Conservation (phyloP, 2,329 filamentous ascomycete genomes). For the Xylaria sp. region DNA sequence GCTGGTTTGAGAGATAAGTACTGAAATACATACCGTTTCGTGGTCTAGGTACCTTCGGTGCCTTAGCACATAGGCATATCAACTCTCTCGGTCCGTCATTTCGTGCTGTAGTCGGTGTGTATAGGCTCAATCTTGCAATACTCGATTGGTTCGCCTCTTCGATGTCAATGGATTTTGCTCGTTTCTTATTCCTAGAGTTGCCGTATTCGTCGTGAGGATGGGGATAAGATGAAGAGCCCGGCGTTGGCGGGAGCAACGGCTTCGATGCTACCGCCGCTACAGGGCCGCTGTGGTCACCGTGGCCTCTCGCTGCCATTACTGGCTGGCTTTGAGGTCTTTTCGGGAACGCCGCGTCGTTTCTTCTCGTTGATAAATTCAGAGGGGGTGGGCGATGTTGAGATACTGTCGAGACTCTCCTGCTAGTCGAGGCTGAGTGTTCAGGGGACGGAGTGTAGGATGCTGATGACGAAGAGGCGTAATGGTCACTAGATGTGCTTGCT, state of each 20-base stretch:
- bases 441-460: slow-evolving; percentile 37
- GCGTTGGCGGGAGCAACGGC: slow-evolving; percentile 32
- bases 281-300: slow-evolving; percentile 27
- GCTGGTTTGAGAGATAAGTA: slow-evolving; percentile 31
- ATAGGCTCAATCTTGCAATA: slow-evolving; percentile 51
- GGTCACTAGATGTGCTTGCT: slow-evolving; percentile 38
- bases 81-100: slow-evolving; percentile 52
- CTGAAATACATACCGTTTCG: slow-evolving; percentile 63
- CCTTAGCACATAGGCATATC: slow-evolving; percentile 67
- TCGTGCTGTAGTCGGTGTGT: slow-evolving; percentile 49
- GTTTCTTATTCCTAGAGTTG: slow-evolving; percentile 52
- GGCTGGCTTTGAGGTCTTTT: slow-evolving; percentile 43
- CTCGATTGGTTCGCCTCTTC: slow-evolving; percentile 56
- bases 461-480: slow-evolving; percentile 40
- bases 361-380: slow-evolving; percentile 25
- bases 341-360: slow-evolving; percentile 28
- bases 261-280: slow-evolving; percentile 32
- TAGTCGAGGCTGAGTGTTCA: slow-evolving; percentile 34
- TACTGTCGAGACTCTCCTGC: slow-evolving; percentile 28
- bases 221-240: slow-evolving; percentile 25
- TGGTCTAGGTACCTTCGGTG: slow-evolving; percentile 68
- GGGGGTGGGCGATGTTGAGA: slow-evolving; percentile 34
- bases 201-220: slow-evolving; percentile 26
- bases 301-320: slow-evolving; percentile 42
- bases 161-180: slow-evolving; percentile 59